Conservation (phyloP, 2,329 filamentous ascomycete genomes). For the Monosporascus sp. region DNA sequence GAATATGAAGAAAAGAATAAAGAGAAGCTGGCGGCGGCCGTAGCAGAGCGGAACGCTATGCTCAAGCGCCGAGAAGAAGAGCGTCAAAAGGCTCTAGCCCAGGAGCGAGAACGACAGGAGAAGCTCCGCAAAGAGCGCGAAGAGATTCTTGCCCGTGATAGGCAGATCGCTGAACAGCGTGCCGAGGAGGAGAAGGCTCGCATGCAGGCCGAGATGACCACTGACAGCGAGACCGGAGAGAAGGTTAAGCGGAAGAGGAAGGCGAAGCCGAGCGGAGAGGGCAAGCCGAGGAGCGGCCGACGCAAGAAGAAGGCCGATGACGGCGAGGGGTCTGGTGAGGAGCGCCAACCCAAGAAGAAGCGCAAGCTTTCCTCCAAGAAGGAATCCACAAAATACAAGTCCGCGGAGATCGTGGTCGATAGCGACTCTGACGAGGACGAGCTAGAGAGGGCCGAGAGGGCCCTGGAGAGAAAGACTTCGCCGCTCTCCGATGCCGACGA, state of each 20-base stretch:
- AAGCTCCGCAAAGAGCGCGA: slow-evolving; percentile 84
- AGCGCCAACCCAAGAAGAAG: slow-evolving; percentile 57
- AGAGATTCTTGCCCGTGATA: slow-evolving; percentile 71
- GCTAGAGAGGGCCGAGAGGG: slow-evolving; percentile 42
- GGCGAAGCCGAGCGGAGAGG: slow-evolving; percentile 34
- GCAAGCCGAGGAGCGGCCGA: slow-evolving; percentile 36
- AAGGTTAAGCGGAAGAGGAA: slow-evolving; percentile 75
- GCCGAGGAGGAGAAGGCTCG: slow-evolving; percentile 64
- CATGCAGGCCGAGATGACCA: slow-evolving; percentile 74
- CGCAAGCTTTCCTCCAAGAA: slow-evolving; percentile 47
- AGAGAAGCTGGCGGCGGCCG: slow-evolving; percentile 76
- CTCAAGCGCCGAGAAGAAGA: slow-evolving; percentile 73
- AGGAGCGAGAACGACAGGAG: slow-evolving; percentile 68
- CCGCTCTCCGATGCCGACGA: slow-evolving; percentile 26
- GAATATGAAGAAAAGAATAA: slow-evolving; percentile 94
- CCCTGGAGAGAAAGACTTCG: slow-evolving; percentile 29
- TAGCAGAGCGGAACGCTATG: slow-evolving; percentile 76
- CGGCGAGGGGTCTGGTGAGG: slow-evolving; percentile 43
- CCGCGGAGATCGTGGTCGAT: slow-evolving; percentile 75
- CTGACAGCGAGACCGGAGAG: slow-evolving; percentile 77
- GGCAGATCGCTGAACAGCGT: slow-evolving; percentile 65
- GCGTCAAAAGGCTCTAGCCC: slow-evolving; percentile 61
- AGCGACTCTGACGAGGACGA: slow-evolving; percentile 57
- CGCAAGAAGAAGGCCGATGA: slow-evolving; percentile 59
- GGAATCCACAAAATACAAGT: slow-evolving; percentile 72